Evolutionary conservation across 2,329 filamentous ascomycete genomes (phyloP).

Genomic region (Colletotrichum acutatum): DNA sequence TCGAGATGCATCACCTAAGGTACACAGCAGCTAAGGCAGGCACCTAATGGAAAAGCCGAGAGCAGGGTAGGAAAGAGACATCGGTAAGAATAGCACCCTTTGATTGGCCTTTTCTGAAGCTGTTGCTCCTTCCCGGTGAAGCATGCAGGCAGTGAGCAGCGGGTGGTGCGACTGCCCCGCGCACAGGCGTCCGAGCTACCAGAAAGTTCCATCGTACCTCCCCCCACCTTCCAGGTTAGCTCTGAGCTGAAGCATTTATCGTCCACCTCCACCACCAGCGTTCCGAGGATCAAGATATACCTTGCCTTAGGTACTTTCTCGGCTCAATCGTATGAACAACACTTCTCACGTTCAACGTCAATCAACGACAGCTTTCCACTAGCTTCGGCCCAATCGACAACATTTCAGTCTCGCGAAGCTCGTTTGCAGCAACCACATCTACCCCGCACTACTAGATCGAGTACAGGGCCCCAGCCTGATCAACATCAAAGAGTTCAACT

Average conservation of each 20-base stretch:
- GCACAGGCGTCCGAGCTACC: constrained; percentile 3
- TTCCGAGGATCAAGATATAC: background rate
- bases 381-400: background rate
- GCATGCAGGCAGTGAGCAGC: background rate
- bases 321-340: background rate
- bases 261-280: background rate
- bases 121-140: constrained; percentile 7
- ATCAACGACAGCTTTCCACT: background rate
- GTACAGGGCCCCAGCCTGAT: background rate
- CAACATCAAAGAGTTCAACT: background rate
- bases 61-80: background rate
- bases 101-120: background rate
- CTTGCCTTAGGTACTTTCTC: background rate
- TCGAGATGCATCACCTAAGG: no score
- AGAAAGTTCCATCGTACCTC: constrained; percentile 15
- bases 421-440: background rate
- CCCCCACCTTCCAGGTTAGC: background rate
- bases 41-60: no score
- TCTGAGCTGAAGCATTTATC: constrained; percentile 7
- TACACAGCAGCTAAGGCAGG: no score
- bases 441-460: background rate
- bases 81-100: background rate
- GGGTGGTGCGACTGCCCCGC: constrained; percentile 2
- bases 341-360: background rate
- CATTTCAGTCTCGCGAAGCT: background rate